These are phyloP conservation scores for Paraphoma chrysanthemicola DNA, from an alignment of 2,329 filamentous ascomycete genomes.

Conservation along the genomic window DNA sequence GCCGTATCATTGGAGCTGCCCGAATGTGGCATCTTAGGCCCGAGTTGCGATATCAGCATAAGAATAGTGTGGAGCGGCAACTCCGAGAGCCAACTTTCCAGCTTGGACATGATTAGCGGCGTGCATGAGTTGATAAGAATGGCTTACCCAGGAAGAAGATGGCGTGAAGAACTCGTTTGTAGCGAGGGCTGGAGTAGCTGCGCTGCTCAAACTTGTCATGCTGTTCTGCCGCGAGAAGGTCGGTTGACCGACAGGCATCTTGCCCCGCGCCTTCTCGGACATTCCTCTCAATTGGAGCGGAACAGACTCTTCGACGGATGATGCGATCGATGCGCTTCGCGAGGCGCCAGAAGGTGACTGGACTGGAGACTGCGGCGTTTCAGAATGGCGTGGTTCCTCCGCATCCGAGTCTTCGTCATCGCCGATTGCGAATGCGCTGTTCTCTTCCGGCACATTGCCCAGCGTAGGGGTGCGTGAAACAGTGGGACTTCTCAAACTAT, in stretches of 20 bases:
- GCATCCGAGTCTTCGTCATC: constrained; percentile 74
- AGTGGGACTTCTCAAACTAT: constrained; percentile 71
- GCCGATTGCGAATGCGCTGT: constrained; percentile 85
- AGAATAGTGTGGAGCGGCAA: constrained; percentile 87
- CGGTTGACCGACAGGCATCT: constrained; percentile 85
- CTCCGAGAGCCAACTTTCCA: constrained; percentile 92
- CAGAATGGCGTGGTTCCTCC: constrained; percentile 59
- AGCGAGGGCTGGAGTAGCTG: constrained; percentile 65
- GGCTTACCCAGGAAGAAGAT: constrained; percentile 73
- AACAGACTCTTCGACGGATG: constrained; percentile 76
- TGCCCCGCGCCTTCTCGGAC: constrained; percentile 96
- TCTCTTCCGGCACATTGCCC: constrained; percentile 77
- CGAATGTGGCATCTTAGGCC: constrained; percentile 60
- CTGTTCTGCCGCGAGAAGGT: constrained; percentile 91
- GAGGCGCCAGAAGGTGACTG: constrained; percentile 51
- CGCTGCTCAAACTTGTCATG: constrained; percentile 76
- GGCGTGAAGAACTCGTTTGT: constrained; percentile 74
- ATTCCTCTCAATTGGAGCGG: constrained; percentile 86
- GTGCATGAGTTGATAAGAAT: background rate
- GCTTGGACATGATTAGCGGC: constrained; percentile 56
- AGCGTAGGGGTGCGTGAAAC: constrained; percentile 63
- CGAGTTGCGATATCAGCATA: constrained; percentile 71
- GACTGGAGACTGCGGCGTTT: constrained; percentile 33
- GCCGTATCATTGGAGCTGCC: constrained; percentile 48
- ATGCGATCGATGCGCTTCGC: constrained; percentile 72